Percentiles rank a stretch among this genome's conserved stretches.
phyloP scores from a whole-genome alignment of 441 rosid species.

The Euphorbia celastroides region DNA sequence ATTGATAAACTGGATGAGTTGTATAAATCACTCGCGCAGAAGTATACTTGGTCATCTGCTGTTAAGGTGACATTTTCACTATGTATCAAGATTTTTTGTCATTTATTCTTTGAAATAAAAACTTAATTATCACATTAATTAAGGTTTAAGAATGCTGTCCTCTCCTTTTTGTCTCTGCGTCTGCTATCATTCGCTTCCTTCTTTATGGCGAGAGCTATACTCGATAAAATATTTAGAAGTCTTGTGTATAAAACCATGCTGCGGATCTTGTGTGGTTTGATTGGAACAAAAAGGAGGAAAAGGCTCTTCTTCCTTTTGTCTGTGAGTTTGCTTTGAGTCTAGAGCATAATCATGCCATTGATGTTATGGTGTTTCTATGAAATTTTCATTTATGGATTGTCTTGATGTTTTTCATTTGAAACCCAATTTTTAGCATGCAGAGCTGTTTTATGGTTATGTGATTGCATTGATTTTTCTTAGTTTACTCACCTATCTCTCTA shows the following conservation, averaged over 20 bases:
- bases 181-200: background rate
- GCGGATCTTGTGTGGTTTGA: background rate
- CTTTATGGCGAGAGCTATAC: background rate
- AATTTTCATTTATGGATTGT: background rate
- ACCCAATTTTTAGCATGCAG: background rate
- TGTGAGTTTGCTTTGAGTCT: background rate
- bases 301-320: background rate
- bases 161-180: background rate
- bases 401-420: background rate
- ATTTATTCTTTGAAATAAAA: background rate
- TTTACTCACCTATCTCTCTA: conserved; percentile 2
- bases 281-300: background rate
- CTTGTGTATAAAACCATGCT: background rate
- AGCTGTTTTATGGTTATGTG: no score
- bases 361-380: background rate
- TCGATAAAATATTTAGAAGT: conserved; percentile 1
- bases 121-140: background rate
- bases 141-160: background rate
- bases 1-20: conserved; percentile 67
- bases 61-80: conserved; percentile 61
- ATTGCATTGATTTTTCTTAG: background rate
- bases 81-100: background rate
- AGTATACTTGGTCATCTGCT: conserved; percentile 91
- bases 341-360: background rate
- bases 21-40: conserved; percentile 69